Evolutionary conservation across 2,329 filamentous ascomycete species (phyloP), one percentile per base, ranked within the genome.

Genomic region (Exophiala sideris): DNA sequence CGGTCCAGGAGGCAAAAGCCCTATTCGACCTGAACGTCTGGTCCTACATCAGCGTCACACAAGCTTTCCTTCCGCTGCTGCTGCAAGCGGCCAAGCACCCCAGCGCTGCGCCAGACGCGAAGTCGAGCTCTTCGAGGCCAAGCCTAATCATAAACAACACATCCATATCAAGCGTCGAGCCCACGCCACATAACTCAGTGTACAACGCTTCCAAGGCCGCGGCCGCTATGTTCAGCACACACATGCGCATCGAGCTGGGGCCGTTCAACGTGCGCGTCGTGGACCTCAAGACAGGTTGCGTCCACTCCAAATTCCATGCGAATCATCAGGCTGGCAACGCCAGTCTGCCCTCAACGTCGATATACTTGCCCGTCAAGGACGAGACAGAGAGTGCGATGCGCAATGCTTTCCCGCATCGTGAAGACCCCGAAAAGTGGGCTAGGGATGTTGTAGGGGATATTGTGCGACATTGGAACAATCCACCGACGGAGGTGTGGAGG

Each of bases 91-190:
- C n/a, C n/a, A n/a, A n/a, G n/a, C n/a, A n/a, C n/a, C n/a, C n/a
- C n/a, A n/a, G n/a, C n/a, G n/a, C n/a, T n/a, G n/a, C n/a, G n/a
- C n/a, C n/a, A n/a, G n/a, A n/a, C n/a, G n/a, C n/a, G n/a, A n/a
- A n/a, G n/a, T n/a, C n/a, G n/a, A n/a, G n/a, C n/a, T n/a, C n/a
- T n/a, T n/a, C n/a, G n/a, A n/a, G n/a, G n/a, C n/a, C 47, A 4
- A 57, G 59, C 45, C 61, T 69, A 32, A 60, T 76, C 40, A 67
- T 72, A 5, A 75, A 75, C 61, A 64, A 72, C 40, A 68, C 67
- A 5, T 72, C 70, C 14, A 56, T 72, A 12, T 62, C 64, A 14
- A 57, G 65, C 53, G 53, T 67, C 50, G 48, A 64, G 7, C 49
- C 62, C 2, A 59, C 67, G 12, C 70, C 72, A 1, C 71, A 63